Evolutionary conservation across 2,329 filamentous ascomycete species (phyloP).

Genomic region (Colletotrichum coccodes): DNA sequence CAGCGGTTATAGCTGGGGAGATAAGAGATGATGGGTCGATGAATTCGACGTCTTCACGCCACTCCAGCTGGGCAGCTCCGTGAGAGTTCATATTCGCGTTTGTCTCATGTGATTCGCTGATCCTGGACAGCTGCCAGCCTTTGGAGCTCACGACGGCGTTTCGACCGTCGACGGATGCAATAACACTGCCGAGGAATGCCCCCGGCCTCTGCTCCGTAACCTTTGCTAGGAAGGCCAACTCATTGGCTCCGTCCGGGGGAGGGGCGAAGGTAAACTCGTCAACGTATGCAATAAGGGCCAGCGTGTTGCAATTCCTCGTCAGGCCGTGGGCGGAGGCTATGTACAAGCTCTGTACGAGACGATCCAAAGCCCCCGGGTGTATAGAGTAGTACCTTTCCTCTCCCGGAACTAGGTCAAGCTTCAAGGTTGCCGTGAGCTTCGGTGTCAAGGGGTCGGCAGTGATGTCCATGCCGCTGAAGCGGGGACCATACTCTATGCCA

Average conservation of each 20-base stretch:
- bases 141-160: slow-evolving; percentile 10
- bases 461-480: slow-evolving; percentile 16
- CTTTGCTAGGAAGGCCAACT: neutral
- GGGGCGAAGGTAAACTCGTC: slow-evolving; percentile 3
- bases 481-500: slow-evolving; percentile 14
- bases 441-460: neutral
- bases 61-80: slow-evolving; percentile 1
- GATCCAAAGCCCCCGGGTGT: slow-evolving; percentile 5
- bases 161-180: neutral
- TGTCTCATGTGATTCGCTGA: neutral
- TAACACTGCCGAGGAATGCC: neutral
- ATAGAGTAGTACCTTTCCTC: slow-evolving; percentile 17
- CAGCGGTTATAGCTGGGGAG: neutral
- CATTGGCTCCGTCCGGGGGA: neutral
- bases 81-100: neutral
- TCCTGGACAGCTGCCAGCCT: slow-evolving; percentile 10
- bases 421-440: neutral
- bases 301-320: neutral
- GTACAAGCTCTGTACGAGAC: slow-evolving; percentile 12
- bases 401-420: neutral
- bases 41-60: neutral
- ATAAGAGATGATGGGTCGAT: neutral
- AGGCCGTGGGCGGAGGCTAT: slow-evolving; percentile 2
- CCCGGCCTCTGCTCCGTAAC: slow-evolving; percentile 4
- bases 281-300: slow-evolving; percentile 12